Evolutionary conservation across 129 eudicot species (phyloP).

Genomic region (Escallonia rubra): DNA sequence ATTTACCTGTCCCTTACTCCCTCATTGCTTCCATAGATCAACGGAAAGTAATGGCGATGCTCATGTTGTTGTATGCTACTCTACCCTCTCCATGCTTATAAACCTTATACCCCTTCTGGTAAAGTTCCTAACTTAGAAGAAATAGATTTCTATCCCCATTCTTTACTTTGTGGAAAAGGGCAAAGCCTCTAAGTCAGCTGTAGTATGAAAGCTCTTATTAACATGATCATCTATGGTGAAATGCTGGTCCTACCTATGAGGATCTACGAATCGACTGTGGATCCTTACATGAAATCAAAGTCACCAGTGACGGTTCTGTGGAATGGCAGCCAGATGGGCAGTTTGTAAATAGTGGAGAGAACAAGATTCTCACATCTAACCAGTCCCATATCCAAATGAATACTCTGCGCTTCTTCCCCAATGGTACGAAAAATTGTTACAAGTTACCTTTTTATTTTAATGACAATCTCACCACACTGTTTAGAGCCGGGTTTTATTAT

Average conservation of each 20-base stretch:
- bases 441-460: not conserved
- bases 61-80: not conserved
- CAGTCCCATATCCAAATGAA: not conserved
- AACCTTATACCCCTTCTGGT: not conserved
- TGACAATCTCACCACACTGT: not conserved
- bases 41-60: not conserved
- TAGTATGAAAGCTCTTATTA: no score
- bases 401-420: not conserved
- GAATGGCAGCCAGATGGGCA: not conserved
- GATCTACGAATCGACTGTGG: not conserved
- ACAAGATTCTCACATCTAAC: not conserved
- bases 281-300: not conserved
- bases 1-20: not conserved
- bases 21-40: not conserved
- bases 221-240: not conserved
- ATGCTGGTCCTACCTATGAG: not conserved
- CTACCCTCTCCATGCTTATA: not conserved
- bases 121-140: not conserved
- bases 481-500: not conserved
- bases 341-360: not conserved
- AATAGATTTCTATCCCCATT: not conserved
- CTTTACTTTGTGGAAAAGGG: no score
- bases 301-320: not conserved
- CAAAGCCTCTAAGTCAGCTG: no score
- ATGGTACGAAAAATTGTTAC: not conserved